Evolutionary conservation across 441 rosid species (phyloP).

Genomic region (Kokia cookei): DNA sequence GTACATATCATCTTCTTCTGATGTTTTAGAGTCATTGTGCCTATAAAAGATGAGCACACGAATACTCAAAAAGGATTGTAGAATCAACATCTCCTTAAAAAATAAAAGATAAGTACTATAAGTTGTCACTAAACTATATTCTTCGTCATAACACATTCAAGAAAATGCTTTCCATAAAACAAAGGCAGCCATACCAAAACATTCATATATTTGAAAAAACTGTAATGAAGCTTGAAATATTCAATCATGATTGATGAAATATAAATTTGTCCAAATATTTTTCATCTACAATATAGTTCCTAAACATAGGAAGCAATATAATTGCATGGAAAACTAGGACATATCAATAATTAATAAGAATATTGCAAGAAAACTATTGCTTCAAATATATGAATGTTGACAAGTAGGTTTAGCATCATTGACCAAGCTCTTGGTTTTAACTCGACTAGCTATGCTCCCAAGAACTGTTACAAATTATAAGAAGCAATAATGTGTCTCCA

Average conservation of each 20-base stretch:
- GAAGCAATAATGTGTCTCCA: background rate
- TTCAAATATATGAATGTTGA: background rate
- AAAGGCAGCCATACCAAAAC: background rate
- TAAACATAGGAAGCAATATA: constrained; percentile 8
- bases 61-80: no score
- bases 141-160: background rate
- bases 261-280: background rate
- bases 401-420: background rate
- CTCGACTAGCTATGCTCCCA: background rate
- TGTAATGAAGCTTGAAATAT: background rate
- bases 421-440: background rate
- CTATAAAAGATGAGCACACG: no score
- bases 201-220: background rate
- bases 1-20: no score
- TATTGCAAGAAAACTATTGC: background rate
- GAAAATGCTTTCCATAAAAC: no score
- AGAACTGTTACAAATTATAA: background rate
- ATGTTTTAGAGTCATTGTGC: no score
- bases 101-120: no score
- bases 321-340: constrained; percentile 14
- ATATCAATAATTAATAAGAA: constrained; percentile 7
- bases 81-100: no score
- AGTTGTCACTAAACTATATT: background rate
- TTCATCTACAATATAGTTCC: constrained; percentile 5
- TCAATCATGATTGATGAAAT: background rate